A percentile compares a stretch with the other conserved stretches of the same genome.
Evolutionary conservation across 352 stramenopile genomes (phyloP).

Genomic region (Discostella stelligera): DNA sequence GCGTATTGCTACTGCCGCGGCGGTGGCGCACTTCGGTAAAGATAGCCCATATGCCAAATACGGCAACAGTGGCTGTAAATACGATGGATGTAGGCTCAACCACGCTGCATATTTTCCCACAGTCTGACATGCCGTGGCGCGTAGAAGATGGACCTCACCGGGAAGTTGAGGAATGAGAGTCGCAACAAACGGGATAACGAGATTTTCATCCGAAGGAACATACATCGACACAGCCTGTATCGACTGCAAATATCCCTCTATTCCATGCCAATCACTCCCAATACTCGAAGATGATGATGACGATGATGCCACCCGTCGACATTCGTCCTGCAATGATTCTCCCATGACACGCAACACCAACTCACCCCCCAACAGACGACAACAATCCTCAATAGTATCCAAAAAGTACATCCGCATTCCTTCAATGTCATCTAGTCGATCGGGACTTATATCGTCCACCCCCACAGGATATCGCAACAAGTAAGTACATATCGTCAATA

Average conservation of each 20-base stretch:
- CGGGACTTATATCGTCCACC: slow-evolving; percentile 62
- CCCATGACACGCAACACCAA: slow-evolving; percentile 61
- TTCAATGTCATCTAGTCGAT: slow-evolving; percentile 75
- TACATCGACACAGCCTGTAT: slow-evolving; percentile 73
- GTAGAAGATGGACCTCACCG: slow-evolving; percentile 49
- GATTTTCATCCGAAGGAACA: slow-evolving; percentile 72
- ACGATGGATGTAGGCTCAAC: slow-evolving; percentile 64
- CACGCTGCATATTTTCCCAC: slow-evolving; percentile 81
- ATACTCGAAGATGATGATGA: slow-evolving; percentile 20
- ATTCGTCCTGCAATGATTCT: slow-evolving; percentile 54
- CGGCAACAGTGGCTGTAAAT: slow-evolving; percentile 72
- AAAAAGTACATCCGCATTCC: slow-evolving; percentile 71
- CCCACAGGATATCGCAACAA: slow-evolving; percentile 71
- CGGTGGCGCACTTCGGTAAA: slow-evolving; percentile 56
- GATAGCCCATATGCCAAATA: slow-evolving; percentile 78
- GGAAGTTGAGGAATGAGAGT: slow-evolving; percentile 71
- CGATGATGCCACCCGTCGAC: slow-evolving; percentile 33
- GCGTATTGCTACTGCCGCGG: slow-evolving; percentile 78
- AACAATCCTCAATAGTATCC: slow-evolving; percentile 82
- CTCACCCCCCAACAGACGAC: slow-evolving; percentile 73
- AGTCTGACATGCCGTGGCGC: slow-evolving; percentile 61
- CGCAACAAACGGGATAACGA: slow-evolving; percentile 75
- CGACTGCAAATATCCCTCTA: slow-evolving; percentile 78
- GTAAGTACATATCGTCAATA: slow-evolving; percentile 65
- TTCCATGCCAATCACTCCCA: slow-evolving; percentile 63